phyloP scores from a whole-genome alignment of 176 grass and related monocot genomes.

The Phoenix roebelenii region DNA sequence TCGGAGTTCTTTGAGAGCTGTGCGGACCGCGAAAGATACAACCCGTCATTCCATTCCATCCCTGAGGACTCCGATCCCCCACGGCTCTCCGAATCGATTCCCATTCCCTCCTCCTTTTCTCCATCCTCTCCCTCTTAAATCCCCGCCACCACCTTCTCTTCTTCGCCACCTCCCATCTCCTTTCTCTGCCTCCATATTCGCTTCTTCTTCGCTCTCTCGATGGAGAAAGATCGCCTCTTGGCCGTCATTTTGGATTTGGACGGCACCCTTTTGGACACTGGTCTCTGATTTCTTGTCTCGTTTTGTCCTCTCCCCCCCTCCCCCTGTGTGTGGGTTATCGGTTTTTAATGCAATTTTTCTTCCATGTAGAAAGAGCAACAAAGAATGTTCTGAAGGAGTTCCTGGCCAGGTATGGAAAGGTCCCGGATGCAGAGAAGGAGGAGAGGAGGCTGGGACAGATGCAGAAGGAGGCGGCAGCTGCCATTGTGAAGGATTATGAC shows the following conservation, averaged over 20 bases:
- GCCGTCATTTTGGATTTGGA: slow-evolving; percentile 83
- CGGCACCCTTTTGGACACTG: slow-evolving; percentile 71
- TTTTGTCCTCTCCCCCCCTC: not conserved
- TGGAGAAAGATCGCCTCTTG: slow-evolving; percentile 33
- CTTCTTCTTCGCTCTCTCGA: slow-evolving; percentile 12
- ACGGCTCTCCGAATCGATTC: slow-evolving; percentile 3
- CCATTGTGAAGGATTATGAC: slow-evolving; percentile 64
- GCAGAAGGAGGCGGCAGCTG: slow-evolving; percentile 51
- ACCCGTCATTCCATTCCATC: too few species aligned
- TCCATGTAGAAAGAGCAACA: slow-evolving; percentile 52
- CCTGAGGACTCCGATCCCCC: not conserved
- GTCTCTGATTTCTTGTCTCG: slow-evolving; percentile 6
- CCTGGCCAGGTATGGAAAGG: slow-evolving; percentile 51
- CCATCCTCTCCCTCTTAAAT: slow-evolving; percentile 21
- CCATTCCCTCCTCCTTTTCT: slow-evolving; percentile 4
- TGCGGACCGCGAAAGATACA: too few species aligned
- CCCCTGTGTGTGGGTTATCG: not conserved
- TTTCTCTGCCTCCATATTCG: not conserved
- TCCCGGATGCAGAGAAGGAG: slow-evolving; percentile 46
- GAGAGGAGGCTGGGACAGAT: slow-evolving; percentile 64
- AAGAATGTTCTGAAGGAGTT: slow-evolving; percentile 52
- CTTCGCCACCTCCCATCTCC: slow-evolving; percentile 2
- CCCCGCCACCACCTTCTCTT: slow-evolving; percentile 6
- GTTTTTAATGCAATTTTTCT: not conserved
- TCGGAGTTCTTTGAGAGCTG: too few species aligned